Conservation (phyloP, 2,329 filamentous ascomycete species). For the Davidsoniella eucalypti region DNA sequence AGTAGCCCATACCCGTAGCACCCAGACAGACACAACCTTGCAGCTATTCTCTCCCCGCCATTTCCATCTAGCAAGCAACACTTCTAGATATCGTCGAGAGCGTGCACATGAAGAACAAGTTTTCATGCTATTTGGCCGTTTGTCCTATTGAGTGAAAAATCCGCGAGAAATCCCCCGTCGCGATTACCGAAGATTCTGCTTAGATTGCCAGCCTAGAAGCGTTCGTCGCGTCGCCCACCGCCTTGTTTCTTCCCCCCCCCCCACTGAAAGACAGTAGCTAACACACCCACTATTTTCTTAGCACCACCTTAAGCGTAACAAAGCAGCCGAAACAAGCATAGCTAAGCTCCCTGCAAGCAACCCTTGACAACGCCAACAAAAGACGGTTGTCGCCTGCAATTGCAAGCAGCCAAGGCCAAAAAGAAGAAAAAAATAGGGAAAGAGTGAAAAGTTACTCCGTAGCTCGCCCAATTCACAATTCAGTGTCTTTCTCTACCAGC, state of each 20-base stretch:
- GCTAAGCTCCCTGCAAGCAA: not conserved
- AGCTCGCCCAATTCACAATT: not conserved
- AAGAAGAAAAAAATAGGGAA: not conserved
- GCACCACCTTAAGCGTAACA: not conserved
- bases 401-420: not conserved
- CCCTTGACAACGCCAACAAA: not conserved
- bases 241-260: not conserved
- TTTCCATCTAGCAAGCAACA: not conserved
- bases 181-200: too few species aligned
- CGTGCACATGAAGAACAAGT: not conserved
- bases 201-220: too few species aligned
- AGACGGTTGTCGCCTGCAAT: constrained; percentile 1
- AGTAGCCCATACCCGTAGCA: not conserved
- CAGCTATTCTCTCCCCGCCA: not conserved
- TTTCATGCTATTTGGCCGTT: too few species aligned
- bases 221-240: not conserved
- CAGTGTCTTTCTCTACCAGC: constrained; percentile 4
- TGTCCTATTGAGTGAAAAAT: too few species aligned
- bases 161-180: too few species aligned
- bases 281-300: not conserved
- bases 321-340: not conserved
- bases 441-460: not conserved
- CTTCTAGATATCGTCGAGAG: not conserved
- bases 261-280: not conserved
- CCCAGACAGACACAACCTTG: not conserved